Conservation (phyloP, 2,329 filamentous ascomycete genomes). For the Alternaria burnsii region DNA sequence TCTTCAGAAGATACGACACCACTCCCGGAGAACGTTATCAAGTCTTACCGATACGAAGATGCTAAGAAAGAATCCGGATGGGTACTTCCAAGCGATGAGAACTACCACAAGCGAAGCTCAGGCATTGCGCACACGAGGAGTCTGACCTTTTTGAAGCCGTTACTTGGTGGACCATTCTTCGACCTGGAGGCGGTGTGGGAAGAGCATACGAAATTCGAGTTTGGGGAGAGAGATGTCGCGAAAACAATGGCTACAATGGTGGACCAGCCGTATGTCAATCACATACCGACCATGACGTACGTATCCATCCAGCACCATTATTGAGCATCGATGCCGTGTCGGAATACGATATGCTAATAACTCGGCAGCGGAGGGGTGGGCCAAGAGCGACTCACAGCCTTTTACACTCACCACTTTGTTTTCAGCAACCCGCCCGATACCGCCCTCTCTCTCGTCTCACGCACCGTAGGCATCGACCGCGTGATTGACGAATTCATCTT, state of each 20-base stretch:
- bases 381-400: constrained; percentile 67
- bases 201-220: constrained; percentile 77
- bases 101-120: constrained; percentile 61
- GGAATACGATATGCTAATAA: not conserved
- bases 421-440: constrained; percentile 75
- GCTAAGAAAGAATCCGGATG: constrained; percentile 36
- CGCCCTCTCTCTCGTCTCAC: constrained; percentile 72
- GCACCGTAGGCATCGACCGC: constrained; percentile 75
- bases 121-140: constrained; percentile 72
- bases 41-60: constrained; percentile 36
- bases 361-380: constrained; percentile 69
- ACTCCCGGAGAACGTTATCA: constrained; percentile 25
- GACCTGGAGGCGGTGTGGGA: constrained; percentile 82
- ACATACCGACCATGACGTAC: constrained; percentile 70
- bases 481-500: constrained; percentile 58
- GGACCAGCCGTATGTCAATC: constrained; percentile 79
- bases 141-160: constrained; percentile 70
- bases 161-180: constrained; percentile 71
- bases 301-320: not conserved
- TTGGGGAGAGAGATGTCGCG: constrained; percentile 71
- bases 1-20: not conserved
- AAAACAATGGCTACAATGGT: constrained; percentile 86
- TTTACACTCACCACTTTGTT: constrained; percentile 79
- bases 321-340: rapidly evolving
- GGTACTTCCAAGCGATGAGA: constrained; percentile 38